Evolutionary conservation across 164 flowering plant genomes (phyloP), one percentile per base, ranked within the genome.

Genomic region (Sextonia rubra): DNA sequence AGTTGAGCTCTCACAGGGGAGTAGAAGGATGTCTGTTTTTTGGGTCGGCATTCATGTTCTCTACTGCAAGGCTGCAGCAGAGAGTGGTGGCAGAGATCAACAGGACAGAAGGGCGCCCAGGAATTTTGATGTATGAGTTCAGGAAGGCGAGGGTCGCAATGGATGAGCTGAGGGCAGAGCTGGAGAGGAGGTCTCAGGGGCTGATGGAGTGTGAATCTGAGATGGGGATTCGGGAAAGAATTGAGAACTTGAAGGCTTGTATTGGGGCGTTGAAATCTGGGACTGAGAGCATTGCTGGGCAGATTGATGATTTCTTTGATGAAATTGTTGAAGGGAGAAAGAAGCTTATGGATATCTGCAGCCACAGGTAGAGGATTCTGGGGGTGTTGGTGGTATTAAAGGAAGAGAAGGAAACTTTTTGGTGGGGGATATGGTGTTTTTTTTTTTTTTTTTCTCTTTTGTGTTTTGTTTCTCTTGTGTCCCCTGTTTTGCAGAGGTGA

Each of bases 321-420:
- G 98, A 93, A 76, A 93, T 93, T 84, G 98, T 93, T 78, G 98
- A 90, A 77, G 91, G 96, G 6, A 93, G 97, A 82, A 90, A 90
- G 88, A 91, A 82, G 82, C 91, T 93, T 69, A 81, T 86, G 80
- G 97, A 93, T 73, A 89, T 91, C 44, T 93, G 98, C 84, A 91
- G 92, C 73, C 93, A 91, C 70, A 86, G 92, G 80, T 91, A 84
- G 85, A 68, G 22, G 75, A 30, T 17, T 44, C 27, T 23, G 20
- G 2, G 18, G 22, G n/a, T 44, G 60, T 23, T 12, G 2, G 32
- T 24, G 15, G 18, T 11, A 9, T 15, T 32, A 25, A 37, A 60
- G 22, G 64, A 25, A 74, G 47, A 66, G 66, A 72, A 60, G 66
- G 74, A 64, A 73, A 76, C 69, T 74, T 52, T 68, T 71, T 30